Conservation (phyloP, 176 grass and related monocot genomes). For the Neostapfia colusana region DNA sequence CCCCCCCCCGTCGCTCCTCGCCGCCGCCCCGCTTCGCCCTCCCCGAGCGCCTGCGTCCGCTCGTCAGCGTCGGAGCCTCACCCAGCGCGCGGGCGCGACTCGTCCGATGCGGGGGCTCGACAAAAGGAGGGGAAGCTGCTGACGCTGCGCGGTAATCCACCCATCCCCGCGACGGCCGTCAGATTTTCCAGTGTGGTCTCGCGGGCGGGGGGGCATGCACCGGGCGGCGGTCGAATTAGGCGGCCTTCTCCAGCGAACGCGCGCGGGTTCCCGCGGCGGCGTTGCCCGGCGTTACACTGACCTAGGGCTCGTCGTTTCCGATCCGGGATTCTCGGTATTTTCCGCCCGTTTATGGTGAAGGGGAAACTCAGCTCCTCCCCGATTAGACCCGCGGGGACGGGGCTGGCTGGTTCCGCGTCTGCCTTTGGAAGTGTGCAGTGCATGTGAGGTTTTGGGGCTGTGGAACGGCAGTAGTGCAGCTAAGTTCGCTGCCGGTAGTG, state of each 20-base stretch:
- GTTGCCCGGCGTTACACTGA: constrained; percentile 27
- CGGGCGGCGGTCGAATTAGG: constrained; percentile 20
- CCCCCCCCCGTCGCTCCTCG: neutral
- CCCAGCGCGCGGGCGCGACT: neutral
- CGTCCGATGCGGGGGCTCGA: constrained; percentile 19
- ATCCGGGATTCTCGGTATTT: neutral
- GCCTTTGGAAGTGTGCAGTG: neutral
- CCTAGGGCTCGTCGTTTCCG: constrained; percentile 31
- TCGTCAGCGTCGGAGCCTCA: neutral
- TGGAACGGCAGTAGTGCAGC: neutral
- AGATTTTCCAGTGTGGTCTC: neutral
- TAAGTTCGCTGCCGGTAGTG: neutral
- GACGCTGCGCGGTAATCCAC: constrained; percentile 21
- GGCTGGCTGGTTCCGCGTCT: neutral
- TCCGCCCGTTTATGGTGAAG: neutral
- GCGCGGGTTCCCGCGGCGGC: neutral
- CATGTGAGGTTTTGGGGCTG: neutral
- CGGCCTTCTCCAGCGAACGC: neutral
- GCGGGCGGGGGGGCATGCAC: constrained; percentile 28
- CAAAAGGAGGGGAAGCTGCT: constrained; percentile 4
- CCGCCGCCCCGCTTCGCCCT: neutral
- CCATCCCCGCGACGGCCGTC: neutral
- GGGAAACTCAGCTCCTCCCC: neutral
- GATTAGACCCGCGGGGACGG: neutral
- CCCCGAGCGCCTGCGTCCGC: neutral